Conservation (phyloP, 1,284 basidiomycete species). For the Cryptococcus amylolentus region DNA sequence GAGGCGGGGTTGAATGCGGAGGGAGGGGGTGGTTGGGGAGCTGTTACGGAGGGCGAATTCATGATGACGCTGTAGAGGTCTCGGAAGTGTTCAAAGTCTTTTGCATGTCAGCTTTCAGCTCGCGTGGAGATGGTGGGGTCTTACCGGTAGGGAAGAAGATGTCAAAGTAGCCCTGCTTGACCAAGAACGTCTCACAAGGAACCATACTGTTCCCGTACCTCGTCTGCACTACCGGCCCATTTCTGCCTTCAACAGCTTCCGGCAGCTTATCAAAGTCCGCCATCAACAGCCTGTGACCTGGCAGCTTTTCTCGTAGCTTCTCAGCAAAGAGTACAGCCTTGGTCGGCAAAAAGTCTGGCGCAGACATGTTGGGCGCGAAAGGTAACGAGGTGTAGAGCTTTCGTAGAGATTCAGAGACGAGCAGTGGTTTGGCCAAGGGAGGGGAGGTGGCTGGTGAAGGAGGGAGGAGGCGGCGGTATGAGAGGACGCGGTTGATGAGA, state of each 20-base stretch:
- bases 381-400: constrained; percentile 67
- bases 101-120: neutral
- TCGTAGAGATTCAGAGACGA: constrained; percentile 54
- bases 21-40: constrained; percentile 25
- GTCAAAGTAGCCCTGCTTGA: constrained; percentile 95
- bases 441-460: constrained; percentile 50
- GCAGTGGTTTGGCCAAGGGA: constrained; percentile 29
- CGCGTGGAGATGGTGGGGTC: neutral
- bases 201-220: constrained; percentile 78
- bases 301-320: constrained; percentile 78
- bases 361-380: constrained; percentile 85
- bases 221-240: constrained; percentile 96
- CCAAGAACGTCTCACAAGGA: constrained; percentile 84
- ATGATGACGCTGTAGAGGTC: constrained; percentile 85
- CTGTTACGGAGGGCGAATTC: constrained; percentile 35
- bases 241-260: constrained; percentile 76
- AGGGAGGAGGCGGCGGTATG: constrained; percentile 63
- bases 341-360: constrained; percentile 90
- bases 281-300: constrained; percentile 83
- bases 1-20: neutral
- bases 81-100: constrained; percentile 71
- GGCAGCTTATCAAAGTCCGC: constrained; percentile 89
- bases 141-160: constrained; percentile 91
- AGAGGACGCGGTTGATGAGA: constrained; percentile 61
- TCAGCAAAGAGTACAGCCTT: constrained; percentile 81